Conservation (phyloP, 768 basidiomycete species). For the Panellus pusillus region DNA sequence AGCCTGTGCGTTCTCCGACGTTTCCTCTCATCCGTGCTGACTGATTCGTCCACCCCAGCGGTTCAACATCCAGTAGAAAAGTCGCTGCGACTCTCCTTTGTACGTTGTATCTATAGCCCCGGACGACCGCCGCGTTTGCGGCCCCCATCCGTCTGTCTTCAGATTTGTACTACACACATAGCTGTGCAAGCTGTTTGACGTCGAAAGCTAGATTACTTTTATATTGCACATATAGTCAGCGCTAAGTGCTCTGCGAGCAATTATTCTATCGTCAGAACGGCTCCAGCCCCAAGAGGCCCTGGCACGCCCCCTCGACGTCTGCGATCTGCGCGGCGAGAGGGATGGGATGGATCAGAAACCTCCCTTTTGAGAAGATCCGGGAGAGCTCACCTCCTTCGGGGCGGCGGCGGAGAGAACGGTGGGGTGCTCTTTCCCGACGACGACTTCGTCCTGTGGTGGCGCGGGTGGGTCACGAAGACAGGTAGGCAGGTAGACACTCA, state of each 20-base stretch:
- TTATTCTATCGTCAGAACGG: conserved; percentile 30
- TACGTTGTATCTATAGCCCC: no score
- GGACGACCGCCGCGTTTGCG: no score
- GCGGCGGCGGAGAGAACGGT: conserved; percentile 67
- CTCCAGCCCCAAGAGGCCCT: conserved; percentile 66
- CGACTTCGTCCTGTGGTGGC: conserved; percentile 65
- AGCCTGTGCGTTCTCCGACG: conserved; percentile 53
- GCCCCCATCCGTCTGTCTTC: no score
- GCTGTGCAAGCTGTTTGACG: no score
- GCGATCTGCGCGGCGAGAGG: conserved; percentile 43
- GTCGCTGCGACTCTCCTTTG: no score
- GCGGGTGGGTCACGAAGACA: no score
- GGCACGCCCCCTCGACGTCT: conserved; percentile 81
- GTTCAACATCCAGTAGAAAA: conserved; percentile 14
- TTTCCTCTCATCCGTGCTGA: not conserved
- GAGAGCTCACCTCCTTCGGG: conserved; percentile 70
- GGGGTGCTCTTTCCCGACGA: conserved; percentile 62
- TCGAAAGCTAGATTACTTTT: not conserved
- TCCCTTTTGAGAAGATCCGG: not conserved
- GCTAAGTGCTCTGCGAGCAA: not conserved
- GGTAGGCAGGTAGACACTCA: conserved; percentile 26
- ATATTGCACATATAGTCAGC: not conserved
- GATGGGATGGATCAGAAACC: conserved; percentile 5
- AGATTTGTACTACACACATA: no score
- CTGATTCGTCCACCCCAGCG: not conserved